These are phyloP conservation scores for Talaromyces adpressus DNA, from an alignment of 495 filamentous ascomycete genomes.

Conservation along the genomic window DNA sequence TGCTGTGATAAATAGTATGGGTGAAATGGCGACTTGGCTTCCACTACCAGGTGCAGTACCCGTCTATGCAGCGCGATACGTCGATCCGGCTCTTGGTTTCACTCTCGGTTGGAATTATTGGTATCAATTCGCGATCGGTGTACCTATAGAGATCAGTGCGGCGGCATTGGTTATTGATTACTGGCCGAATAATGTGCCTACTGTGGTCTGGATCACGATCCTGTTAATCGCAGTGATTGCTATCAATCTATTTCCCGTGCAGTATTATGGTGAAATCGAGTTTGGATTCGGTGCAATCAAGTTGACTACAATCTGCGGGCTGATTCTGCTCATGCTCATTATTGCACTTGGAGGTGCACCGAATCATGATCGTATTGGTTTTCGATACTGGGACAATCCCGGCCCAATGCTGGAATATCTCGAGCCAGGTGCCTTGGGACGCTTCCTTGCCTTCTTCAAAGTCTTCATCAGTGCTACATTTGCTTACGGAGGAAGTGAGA, in stretches of 20 bases:
- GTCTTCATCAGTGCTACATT: constrained; percentile 35
- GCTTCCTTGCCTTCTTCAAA: constrained; percentile 36
- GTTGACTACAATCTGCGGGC: constrained; percentile 64
- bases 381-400: constrained; percentile 64
- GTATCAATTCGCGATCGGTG: constrained; percentile 48
- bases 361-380: constrained; percentile 57
- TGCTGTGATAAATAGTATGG: constrained; percentile 25
- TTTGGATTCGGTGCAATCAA: constrained; percentile 70
- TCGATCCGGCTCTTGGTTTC: constrained; percentile 64
- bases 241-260: constrained; percentile 61
- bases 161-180: constrained; percentile 63
- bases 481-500: constrained; percentile 51
- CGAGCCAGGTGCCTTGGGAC: constrained; percentile 22
- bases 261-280: constrained; percentile 65
- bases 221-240: constrained; percentile 59
- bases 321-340: constrained; percentile 59
- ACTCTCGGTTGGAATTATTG: constrained; percentile 63
- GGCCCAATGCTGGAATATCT: constrained; percentile 53
- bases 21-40: constrained; percentile 71
- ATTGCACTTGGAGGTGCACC: constrained; percentile 63
- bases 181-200: constrained; percentile 51
- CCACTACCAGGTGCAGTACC: constrained; percentile 68
- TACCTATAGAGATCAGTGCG: constrained; percentile 64
- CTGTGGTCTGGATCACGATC: constrained; percentile 64
- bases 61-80: constrained; percentile 62